Percentiles rank a stretch among this genome's conserved stretches.
Evolutionary conservation across 1,284 basidiomycete genomes (phyloP).

Genomic region (Trametes pubescens): DNA sequence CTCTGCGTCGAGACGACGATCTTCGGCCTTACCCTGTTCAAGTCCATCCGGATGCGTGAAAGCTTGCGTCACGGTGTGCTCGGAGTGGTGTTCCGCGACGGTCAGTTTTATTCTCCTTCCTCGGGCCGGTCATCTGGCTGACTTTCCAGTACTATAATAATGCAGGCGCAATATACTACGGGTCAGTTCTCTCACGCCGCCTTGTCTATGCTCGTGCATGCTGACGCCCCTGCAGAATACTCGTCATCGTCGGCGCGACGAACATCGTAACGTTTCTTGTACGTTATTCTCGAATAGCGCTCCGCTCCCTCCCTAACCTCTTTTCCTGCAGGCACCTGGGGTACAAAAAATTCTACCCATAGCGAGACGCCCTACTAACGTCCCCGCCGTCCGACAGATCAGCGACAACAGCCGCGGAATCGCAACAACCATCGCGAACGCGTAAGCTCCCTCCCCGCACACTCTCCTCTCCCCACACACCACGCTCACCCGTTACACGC

Average conservation of each 20-base stretch:
- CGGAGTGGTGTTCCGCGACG: conserved; percentile 27
- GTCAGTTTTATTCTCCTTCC: conserved; percentile 1
- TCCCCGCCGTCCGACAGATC: conserved; percentile 2
- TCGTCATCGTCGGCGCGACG: conserved; percentile 27
- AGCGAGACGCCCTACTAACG: neutral
- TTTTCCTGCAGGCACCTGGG: neutral
- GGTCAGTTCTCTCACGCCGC: conserved; percentile 3
- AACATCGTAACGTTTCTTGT: conserved; percentile 32
- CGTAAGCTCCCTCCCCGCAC: conserved; percentile 26
- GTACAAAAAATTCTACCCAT: neutral
- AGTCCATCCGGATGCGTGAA: conserved; percentile 14
- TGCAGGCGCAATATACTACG: conserved; percentile 30
- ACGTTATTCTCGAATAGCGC: neutral
- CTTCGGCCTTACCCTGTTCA: conserved; percentile 22
- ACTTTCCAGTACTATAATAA: neutral
- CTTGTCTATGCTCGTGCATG: neutral
- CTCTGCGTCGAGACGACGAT: conserved; percentile 26
- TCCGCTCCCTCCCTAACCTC: neutral
- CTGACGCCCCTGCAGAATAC: conserved; percentile 16
- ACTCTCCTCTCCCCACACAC: neutral
- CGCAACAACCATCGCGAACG: conserved; percentile 34
- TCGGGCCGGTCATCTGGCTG: neutral
- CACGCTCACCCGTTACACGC: neutral
- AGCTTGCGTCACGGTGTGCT: conserved; percentile 13
- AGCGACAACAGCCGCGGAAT: conserved; percentile 19